phyloP scores from a whole-genome alignment of 768 basidiomycete species.

The Tricholoma saponaceum region DNA sequence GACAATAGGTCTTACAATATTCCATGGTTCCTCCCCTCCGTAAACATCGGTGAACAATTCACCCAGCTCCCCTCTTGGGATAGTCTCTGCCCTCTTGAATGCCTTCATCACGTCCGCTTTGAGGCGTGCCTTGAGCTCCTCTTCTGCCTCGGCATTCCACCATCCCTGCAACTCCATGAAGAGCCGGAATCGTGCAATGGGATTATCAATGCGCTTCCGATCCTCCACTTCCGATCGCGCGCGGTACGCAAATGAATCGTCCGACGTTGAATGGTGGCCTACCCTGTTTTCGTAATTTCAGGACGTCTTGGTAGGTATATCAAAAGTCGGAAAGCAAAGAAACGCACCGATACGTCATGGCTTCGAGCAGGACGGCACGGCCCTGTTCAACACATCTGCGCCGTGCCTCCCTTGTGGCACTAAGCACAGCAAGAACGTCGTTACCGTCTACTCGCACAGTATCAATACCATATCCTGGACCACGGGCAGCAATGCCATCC shows the following conservation, averaged over 20 bases:
- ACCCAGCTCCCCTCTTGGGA: conserved; percentile 66
- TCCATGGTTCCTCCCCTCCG: conserved; percentile 81
- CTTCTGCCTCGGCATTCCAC: conserved; percentile 80
- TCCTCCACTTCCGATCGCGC: conserved; percentile 88
- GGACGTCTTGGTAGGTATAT: not conserved
- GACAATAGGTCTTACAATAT: conserved; percentile 53
- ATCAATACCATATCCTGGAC: conserved; percentile 89
- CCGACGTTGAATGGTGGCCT: conserved; percentile 93
- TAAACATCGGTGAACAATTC: conserved; percentile 88
- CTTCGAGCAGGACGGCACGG: conserved; percentile 81
- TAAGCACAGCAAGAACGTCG: conserved; percentile 81
- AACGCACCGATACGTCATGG: conserved; percentile 82
- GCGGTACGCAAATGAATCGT: conserved; percentile 94
- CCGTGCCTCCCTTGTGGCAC: conserved; percentile 69
- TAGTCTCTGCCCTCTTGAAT: conserved; percentile 72
- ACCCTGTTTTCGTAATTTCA: conserved; percentile 42
- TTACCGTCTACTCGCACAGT: conserved; percentile 94
- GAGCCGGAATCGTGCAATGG: conserved; percentile 77
- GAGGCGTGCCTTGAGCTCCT: conserved; percentile 59
- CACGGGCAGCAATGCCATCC: conserved; percentile 89
- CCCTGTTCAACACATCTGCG: conserved; percentile 70
- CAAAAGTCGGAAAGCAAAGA: not conserved
- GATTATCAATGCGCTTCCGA: conserved; percentile 87
- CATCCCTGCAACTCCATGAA: conserved; percentile 81
- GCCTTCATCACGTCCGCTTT: conserved; percentile 74